These are phyloP conservation scores for Fusarium oxysporum DNA, from an alignment of 2,329 filamentous ascomycete species.

Conservation along the genomic window DNA sequence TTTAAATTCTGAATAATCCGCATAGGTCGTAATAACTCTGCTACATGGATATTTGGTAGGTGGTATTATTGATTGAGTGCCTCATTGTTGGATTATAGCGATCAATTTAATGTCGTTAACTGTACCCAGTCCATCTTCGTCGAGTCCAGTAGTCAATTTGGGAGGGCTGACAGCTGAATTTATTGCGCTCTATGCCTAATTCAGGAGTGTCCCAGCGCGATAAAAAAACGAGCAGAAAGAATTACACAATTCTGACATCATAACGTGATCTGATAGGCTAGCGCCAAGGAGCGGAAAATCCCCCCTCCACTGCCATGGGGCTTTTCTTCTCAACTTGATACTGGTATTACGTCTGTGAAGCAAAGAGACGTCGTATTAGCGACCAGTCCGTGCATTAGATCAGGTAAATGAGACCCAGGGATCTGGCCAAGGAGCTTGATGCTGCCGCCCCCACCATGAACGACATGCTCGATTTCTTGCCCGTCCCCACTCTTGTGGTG, in stretches of 20 bases:
- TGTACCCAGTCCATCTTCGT: neutral
- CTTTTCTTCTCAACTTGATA: neutral
- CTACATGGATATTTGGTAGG: neutral
- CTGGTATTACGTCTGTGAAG: neutral
- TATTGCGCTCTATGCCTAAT: neutral
- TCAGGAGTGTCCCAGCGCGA: neutral
- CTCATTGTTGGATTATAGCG: neutral
- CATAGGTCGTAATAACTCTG: neutral
- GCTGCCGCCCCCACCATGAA: neutral
- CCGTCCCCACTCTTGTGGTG: constrained; percentile 7
- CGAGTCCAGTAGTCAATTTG: neutral
- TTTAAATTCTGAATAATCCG: neutral
- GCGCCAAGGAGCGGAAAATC: neutral
- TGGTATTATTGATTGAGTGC: neutral
- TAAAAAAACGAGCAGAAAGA: neutral
- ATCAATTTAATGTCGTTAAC: neutral
- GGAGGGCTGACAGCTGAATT: neutral
- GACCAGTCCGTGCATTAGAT: neutral
- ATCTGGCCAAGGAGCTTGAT: neutral
- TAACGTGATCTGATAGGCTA: neutral
- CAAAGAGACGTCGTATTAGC: constrained; percentile 5
- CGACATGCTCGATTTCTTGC: constrained; percentile 2
- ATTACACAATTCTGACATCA: neutral
- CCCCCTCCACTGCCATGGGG: neutral
- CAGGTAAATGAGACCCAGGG: neutral